Base-by-base conservation (phyloP, 2,329 filamentous ascomycete species). In the Mariannaea sp. region DNA sequence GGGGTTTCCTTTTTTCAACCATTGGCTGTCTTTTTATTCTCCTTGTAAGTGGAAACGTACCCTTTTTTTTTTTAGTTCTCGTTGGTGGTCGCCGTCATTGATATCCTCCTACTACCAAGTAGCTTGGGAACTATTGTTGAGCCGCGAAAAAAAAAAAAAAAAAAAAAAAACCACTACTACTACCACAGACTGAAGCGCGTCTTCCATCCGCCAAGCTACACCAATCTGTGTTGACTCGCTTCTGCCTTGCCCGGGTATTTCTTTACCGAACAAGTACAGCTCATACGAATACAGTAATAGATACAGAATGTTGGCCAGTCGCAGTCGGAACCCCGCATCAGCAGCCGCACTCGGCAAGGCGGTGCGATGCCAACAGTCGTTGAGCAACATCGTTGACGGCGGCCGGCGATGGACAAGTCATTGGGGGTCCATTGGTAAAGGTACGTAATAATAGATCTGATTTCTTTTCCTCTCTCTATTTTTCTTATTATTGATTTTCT, bases 281-380 rank as follows among this genome's bases (percentile, higher is more conserved):
- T 22, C 26, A 33, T 33, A 32, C 40, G n/a, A n/a, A 19, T 16
- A 43, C 32, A 40, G 22, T 32, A 14, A 10, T 29, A 38, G 19
- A 10, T 36, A 32, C 22, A 27, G 27, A 27, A 62, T 65, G 62
- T 58, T 65, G 49, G 52, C 49, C 40, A 57, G 56, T 52, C 58
- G 57, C 55, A 55, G 62, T 48, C 62, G 57, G 55, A 56, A 48
- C 57, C 55, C 55, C 33, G 57, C 59, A 46, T 59, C 61, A 46
- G 53, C 62, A 40, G 41, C 51, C 44, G 46, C 51, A 43, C 49
- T 64, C 52, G 55, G 55, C 36, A 55, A 53, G 48, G 38, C 57
- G 24, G 58, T 57, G 41, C 56, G 54, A 56, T 45, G 50, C n/a
- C 58, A 57, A 30, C 53, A 40, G 30, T 29, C 49, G 17, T 49